Conservation (phyloP, 208 protist species). For the Porcisia deanei region DNA sequence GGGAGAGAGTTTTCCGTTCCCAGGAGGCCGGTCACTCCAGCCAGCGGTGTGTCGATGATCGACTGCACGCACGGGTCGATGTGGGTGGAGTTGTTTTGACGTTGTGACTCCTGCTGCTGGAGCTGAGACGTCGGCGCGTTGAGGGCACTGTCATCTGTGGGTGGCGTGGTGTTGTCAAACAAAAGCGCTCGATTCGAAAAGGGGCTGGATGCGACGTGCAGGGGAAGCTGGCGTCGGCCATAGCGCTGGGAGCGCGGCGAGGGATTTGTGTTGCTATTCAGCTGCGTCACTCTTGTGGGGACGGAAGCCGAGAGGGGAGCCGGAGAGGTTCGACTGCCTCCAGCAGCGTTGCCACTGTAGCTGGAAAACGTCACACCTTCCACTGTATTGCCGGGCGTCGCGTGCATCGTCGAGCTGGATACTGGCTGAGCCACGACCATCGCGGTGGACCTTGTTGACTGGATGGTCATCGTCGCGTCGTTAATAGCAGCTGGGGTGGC, state of each 20-base stretch:
- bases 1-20: conserved; percentile 43
- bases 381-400: neutral
- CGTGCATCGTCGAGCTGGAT: neutral
- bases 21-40: conserved; percentile 9
- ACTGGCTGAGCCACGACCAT: neutral
- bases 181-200: conserved; percentile 17
- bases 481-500: neutral
- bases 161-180: conserved; percentile 24
- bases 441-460: conserved; percentile 1
- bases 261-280: conserved; percentile 15
- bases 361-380: neutral
- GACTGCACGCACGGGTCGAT: neutral
- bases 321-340: neutral
- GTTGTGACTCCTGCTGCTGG: neutral
- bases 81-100: conserved; percentile 1
- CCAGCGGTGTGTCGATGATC: conserved; percentile 1
- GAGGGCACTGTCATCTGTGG: neutral
- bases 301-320: neutral
- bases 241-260: conserved; percentile 29
- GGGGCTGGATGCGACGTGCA: conserved; percentile 23
- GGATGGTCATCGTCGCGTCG: neutral
- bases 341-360: neutral
- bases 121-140: neutral
- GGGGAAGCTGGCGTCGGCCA: conserved; percentile 23
- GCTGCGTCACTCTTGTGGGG: neutral